Conservation (phyloP, 2,329 filamentous ascomycete species). For the Pseudocercospora ulei region DNA sequence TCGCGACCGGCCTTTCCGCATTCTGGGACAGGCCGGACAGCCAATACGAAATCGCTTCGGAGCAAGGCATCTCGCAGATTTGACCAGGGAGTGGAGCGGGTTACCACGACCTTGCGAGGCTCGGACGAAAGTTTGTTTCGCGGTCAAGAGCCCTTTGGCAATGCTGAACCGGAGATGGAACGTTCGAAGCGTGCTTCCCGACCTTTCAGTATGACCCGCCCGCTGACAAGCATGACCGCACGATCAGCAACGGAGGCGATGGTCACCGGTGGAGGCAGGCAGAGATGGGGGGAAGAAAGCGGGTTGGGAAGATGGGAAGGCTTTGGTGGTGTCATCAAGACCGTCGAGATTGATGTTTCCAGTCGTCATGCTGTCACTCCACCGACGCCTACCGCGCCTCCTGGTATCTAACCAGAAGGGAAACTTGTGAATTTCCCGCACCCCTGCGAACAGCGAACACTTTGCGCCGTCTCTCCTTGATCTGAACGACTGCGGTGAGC, state of each 20-base stretch:
- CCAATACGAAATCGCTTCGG: neutral
- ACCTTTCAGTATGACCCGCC: conserved; percentile 10
- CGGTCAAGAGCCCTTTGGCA: neutral
- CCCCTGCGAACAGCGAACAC: conserved; percentile 1
- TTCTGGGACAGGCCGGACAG: conserved; percentile 7
- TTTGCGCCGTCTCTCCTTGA: too few relatives aligned
- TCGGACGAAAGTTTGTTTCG: conserved; percentile 1
- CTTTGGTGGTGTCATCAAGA: conserved; percentile 17
- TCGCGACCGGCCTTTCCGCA: conserved; percentile 2
- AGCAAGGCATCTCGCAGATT: conserved; percentile 7
- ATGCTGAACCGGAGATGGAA: neutral
- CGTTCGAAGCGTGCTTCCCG: conserved; percentile 6
- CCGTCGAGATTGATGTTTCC: conserved; percentile 16
- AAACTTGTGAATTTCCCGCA: conserved; percentile 14
- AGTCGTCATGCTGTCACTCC: conserved; percentile 8
- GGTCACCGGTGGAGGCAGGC: conserved; percentile 13
- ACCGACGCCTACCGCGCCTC: neutral
- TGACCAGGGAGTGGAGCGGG: conserved; percentile 8
- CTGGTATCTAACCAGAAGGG: conserved; percentile 16
- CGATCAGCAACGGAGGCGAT: conserved; percentile 3
- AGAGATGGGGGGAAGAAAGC: conserved; percentile 13
- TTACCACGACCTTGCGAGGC: conserved; percentile 7
- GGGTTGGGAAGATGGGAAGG: conserved; percentile 16
- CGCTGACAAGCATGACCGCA: conserved; percentile 5
- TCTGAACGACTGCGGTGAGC: too few relatives aligned